Percentiles rank a stretch among this genome's conserved stretches.
phyloP scores from a whole-genome alignment of 1,284 basidiomycete species.

The Moniliella sp. region DNA sequence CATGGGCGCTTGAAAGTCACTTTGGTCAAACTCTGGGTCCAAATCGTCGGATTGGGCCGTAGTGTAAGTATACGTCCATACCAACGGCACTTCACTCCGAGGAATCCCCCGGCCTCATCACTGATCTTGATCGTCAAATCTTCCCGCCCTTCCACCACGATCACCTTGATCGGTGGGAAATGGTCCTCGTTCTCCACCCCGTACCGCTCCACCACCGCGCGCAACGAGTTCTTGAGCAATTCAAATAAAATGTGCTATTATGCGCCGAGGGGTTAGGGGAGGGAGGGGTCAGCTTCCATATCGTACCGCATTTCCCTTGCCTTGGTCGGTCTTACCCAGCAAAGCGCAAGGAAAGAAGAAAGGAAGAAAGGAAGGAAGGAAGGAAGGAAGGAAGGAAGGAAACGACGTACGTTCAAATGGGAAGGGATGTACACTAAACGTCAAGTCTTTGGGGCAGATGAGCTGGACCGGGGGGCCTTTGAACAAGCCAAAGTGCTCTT shows the following conservation, averaged over 20 bases:
- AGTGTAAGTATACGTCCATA: constrained; percentile 96
- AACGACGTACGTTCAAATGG: constrained; percentile 40
- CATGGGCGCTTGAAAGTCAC: constrained; percentile 93
- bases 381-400: too few species aligned
- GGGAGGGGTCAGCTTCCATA: too few species aligned
- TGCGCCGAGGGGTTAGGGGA: too few species aligned
- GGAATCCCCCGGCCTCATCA: constrained; percentile 84
- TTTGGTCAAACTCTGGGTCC: constrained; percentile 64
- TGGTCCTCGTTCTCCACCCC: constrained; percentile 60
- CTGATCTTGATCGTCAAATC: constrained; percentile 98
- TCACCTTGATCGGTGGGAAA: constrained; percentile 43
- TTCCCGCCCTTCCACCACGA: constrained; percentile 47
- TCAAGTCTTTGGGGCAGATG: constrained; percentile 67
- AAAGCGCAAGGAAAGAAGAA: too few species aligned
- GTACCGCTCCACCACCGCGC: constrained; percentile 82
- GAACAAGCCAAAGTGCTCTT: constrained; percentile 75
- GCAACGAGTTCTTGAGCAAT: constrained; percentile 89
- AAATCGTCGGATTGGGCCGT: constrained; percentile 78
- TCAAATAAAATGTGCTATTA: constrained; percentile 82
- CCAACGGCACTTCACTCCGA: constrained; percentile 72
- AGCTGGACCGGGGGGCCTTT: constrained; percentile 87
- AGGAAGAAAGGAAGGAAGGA: too few species aligned
- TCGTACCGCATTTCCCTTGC: too few species aligned
- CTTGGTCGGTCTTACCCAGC: too few species aligned
- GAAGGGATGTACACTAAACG: constrained; percentile 94